Evolutionary conservation across 2,329 filamentous ascomycete genomes (phyloP).

Genomic region (Aspergillus eucalypticola): DNA sequence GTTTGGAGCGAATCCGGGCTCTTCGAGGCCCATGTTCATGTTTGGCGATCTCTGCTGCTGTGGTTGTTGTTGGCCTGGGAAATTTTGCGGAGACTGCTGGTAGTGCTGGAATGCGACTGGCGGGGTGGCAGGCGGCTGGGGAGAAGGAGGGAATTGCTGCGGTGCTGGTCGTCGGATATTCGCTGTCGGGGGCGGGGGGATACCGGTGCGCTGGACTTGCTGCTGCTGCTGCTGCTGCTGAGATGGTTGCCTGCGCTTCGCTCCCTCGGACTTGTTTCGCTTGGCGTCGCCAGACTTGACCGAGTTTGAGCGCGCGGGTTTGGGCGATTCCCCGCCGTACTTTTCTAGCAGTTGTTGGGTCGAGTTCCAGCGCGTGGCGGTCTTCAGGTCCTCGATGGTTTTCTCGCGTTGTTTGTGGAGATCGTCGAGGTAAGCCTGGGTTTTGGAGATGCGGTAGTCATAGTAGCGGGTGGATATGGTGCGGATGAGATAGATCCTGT

Average conservation of each 20-base stretch:
- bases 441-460: slow-evolving; percentile 73
- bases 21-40: slow-evolving; percentile 28
- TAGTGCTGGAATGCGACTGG: slow-evolving; percentile 1
- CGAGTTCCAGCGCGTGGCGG: slow-evolving; percentile 92
- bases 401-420: slow-evolving; percentile 76
- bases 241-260: slow-evolving; percentile 20
- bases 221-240: slow-evolving; percentile 26
- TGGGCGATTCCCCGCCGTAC: slow-evolving; percentile 71
- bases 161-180: slow-evolving; percentile 53
- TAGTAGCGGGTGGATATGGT: slow-evolving; percentile 69
- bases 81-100: slow-evolving; percentile 13
- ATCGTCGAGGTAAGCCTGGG: slow-evolving; percentile 69
- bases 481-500: slow-evolving; percentile 77
- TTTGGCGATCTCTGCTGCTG: slow-evolving; percentile 2
- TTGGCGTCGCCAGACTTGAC: slow-evolving; percentile 27
- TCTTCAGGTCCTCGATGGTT: slow-evolving; percentile 92
- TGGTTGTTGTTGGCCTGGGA: slow-evolving; percentile 4
- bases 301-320: slow-evolving; percentile 23
- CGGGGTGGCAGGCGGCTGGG: slow-evolving; percentile 4
- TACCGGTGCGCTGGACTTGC: slow-evolving; percentile 51
- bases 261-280: slow-evolving; percentile 25
- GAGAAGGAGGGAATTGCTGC: slow-evolving; percentile 12
- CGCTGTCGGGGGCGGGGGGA: slow-evolving; percentile 65
- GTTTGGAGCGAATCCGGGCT: slow-evolving; percentile 51
- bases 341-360: slow-evolving; percentile 92